Evolutionary conservation across 78 protist species (phyloP).

Genomic region (Creolimax fragrantissima): DNA sequence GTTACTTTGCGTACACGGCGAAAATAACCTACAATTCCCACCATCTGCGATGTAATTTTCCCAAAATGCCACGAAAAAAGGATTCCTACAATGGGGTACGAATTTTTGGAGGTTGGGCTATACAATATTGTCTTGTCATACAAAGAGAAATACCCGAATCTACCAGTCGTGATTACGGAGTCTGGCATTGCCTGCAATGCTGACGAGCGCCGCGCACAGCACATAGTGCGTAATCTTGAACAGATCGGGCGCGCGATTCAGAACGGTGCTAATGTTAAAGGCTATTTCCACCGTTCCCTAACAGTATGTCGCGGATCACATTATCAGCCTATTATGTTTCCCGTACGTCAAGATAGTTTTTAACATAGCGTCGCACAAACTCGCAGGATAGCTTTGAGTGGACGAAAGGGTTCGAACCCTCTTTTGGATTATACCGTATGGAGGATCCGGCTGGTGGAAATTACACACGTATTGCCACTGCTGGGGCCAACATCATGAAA

Average conservation of each 20-base stretch:
- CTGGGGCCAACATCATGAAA: background rate
- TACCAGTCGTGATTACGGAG: background rate
- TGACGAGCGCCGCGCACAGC: slow-evolving; percentile 5
- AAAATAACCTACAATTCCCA: too few species aligned
- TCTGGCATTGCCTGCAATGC: background rate
- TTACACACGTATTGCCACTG: background rate
- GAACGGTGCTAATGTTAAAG: background rate
- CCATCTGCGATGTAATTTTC: too few species aligned
- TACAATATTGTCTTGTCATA: background rate
- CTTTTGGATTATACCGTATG: background rate
- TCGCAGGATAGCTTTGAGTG: slow-evolving; percentile 2
- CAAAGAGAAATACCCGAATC: background rate
- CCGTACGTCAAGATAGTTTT: too few species aligned
- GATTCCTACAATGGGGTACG: slow-evolving; percentile 4
- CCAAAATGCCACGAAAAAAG: too few species aligned
- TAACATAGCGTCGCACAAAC: too few species aligned
- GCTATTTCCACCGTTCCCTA: background rate
- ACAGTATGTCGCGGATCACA: too few species aligned
- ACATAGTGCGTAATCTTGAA: slow-evolving; percentile 5
- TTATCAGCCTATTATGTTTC: too few species aligned
- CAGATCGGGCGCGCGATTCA: background rate
- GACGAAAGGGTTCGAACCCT: slow-evolving; percentile 9
- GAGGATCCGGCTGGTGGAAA: background rate
- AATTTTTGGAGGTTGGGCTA: background rate
- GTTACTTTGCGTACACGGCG: too few species aligned